Conservation (phyloP, 805 yeast genomes). For the Yarrowia bubula region DNA sequence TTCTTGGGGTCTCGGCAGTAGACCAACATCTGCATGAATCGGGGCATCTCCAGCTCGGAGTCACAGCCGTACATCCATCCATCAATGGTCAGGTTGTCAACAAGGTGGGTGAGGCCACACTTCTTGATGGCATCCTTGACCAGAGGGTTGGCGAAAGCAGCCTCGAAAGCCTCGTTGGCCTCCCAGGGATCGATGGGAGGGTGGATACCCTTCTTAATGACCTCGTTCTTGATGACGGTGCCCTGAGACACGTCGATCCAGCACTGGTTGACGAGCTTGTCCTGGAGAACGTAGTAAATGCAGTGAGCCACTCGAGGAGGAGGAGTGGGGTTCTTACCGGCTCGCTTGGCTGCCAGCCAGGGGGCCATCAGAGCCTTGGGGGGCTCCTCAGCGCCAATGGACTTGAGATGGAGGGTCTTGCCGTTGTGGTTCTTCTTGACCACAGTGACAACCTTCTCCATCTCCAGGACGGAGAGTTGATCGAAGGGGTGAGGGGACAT, state of each 20-base stretch:
- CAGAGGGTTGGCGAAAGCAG: constrained; percentile 52
- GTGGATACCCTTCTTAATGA: constrained; percentile 58
- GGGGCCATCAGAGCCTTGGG: constrained; percentile 70
- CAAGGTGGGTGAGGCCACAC: constrained; percentile 44
- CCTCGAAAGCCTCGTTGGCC: constrained; percentile 51
- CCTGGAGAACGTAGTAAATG: constrained; percentile 59
- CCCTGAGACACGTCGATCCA: constrained; percentile 63
- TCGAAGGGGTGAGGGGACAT: constrained; percentile 39
- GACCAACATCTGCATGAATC: constrained; percentile 65
- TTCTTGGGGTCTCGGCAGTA: constrained; percentile 66
- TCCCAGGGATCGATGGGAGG: constrained; percentile 76
- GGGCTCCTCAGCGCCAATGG: constrained; percentile 52
- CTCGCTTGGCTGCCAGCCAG: constrained; percentile 64
- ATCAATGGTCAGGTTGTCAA: constrained; percentile 53
- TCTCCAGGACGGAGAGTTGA: constrained; percentile 38
- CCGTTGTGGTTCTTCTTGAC: constrained; percentile 35
- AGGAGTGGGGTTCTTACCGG: constrained; percentile 49
- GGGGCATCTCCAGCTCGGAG: constrained; percentile 45
- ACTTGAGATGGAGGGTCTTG: constrained; percentile 39
- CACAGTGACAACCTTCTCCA: constrained; percentile 35
- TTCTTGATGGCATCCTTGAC: constrained; percentile 65
- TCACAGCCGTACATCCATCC: constrained; percentile 89
- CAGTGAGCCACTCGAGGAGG: constrained; percentile 66
- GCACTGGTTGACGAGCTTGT: constrained; percentile 60
- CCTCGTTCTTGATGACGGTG: constrained; percentile 56